phyloP scores from a whole-genome alignment of 495 filamentous ascomycete species.

The Aspergillus haitiensis region DNA sequence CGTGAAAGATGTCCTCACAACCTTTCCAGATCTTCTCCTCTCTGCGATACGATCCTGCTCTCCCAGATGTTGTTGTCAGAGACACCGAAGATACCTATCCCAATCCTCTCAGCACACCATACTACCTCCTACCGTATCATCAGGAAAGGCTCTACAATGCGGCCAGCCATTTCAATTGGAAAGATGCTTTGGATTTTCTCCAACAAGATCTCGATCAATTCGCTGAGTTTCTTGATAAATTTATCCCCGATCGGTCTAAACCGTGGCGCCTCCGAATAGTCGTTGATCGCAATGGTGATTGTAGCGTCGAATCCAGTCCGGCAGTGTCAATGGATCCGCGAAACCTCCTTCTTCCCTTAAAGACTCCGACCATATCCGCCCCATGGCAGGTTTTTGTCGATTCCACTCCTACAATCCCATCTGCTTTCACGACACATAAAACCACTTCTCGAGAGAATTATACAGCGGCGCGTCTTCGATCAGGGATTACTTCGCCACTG shows the following conservation, averaged over 20 bases:
- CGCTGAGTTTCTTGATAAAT: constrained; percentile 31
- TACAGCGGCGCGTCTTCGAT: constrained; percentile 58
- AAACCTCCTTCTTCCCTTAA: constrained; percentile 54
- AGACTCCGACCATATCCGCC: constrained; percentile 10
- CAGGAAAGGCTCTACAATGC: constrained; percentile 77
- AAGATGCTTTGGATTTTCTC: constrained; percentile 32
- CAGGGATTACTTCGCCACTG: constrained; percentile 49
- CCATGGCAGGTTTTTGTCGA: constrained; percentile 60
- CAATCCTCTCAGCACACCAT: constrained; percentile 53
- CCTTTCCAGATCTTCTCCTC: constrained; percentile 68
- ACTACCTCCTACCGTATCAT: constrained; percentile 85
- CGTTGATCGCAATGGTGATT: constrained; percentile 49
- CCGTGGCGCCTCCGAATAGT: constrained; percentile 56
- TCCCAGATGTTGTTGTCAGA: constrained; percentile 45
- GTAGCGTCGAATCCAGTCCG: constrained; percentile 51
- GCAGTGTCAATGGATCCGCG: constrained; percentile 48
- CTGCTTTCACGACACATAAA: constrained; percentile 72
- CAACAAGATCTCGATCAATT: constrained; percentile 33
- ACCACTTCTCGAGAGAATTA: constrained; percentile 69
- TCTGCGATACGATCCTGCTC: constrained; percentile 69
- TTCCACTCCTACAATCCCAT: constrained; percentile 47
- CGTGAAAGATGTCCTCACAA: no score
- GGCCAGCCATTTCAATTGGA: constrained; percentile 68
- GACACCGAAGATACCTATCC: constrained; percentile 44
- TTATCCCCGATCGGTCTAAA: constrained; percentile 38